These are phyloP conservation scores for Kentomonas sorsogonicus DNA, from an alignment of 208 protist genomes.

Conservation along the genomic window DNA sequence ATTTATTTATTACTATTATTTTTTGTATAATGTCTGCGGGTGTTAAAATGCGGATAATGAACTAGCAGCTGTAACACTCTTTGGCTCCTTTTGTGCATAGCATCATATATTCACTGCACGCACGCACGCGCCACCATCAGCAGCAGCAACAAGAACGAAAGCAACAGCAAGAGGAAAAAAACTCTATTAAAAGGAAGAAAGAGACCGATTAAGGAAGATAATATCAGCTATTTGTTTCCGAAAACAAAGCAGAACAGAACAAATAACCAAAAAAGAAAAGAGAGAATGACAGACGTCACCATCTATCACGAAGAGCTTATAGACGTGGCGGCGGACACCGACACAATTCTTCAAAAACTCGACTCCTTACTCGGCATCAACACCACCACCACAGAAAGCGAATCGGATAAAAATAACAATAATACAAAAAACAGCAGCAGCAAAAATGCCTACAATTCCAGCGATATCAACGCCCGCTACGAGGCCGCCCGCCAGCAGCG, in stretches of 20 bases:
- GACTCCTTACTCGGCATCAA: background rate
- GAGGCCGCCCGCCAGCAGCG: constrained; percentile 17
- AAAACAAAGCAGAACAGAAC: no score
- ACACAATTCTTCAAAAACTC: constrained; percentile 19
- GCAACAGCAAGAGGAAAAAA: no score
- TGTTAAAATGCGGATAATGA: no score
- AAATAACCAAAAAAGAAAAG: no score
- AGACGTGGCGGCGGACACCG: constrained; percentile 41
- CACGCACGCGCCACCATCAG: no score
- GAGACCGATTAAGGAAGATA: no score
- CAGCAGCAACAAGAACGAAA: no score
- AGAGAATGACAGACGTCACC: constrained; percentile 42
- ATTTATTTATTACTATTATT: constrained; percentile 1
- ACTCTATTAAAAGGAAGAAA: no score
- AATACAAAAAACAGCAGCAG: background rate
- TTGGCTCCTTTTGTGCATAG: no score
- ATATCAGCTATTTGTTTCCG: no score
- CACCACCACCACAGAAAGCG: background rate
- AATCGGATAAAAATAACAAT: background rate
- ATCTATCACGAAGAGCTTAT: constrained; percentile 66
- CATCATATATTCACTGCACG: no score
- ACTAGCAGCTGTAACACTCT: no score
- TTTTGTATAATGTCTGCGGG: background rate
- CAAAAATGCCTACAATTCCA: constrained; percentile 27
- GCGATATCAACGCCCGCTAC: constrained; percentile 38